A percentile compares a stretch with the other conserved stretches of the same genome.
phyloP scores from a whole-genome alignment of 2,329 filamentous ascomycete genomes.

The Aspergillus intermedius region DNA sequence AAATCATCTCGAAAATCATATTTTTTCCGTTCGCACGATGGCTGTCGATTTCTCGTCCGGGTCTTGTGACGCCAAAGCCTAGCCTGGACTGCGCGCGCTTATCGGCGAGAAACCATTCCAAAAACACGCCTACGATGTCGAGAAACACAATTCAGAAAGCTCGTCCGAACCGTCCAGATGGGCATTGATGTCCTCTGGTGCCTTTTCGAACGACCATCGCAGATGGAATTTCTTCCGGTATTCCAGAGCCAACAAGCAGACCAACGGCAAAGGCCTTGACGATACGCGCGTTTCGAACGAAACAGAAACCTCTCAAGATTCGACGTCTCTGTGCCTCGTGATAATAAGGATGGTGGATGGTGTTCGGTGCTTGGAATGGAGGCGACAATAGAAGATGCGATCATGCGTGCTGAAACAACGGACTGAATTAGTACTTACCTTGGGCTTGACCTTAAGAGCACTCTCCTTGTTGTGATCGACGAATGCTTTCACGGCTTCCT shows the following conservation, averaged over 20 bases:
- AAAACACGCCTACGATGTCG: neutral
- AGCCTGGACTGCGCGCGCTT: neutral
- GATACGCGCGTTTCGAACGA: neutral
- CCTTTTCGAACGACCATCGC: neutral
- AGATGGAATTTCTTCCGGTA: neutral
- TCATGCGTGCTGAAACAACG: neutral
- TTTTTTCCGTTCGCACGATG: too few species aligned
- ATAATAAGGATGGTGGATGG: neutral
- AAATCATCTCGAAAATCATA: too few species aligned
- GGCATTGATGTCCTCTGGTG: neutral
- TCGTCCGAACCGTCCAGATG: neutral
- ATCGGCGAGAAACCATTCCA: neutral
- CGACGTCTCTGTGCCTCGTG: neutral
- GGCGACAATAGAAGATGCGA: neutral
- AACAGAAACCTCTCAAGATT: neutral
- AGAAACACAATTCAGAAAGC: neutral
- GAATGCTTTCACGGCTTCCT: constrained; percentile 63
- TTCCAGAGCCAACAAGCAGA: neutral
- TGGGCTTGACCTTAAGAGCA: constrained; percentile 78
- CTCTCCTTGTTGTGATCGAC: constrained; percentile 61
- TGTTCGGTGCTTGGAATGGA: neutral
- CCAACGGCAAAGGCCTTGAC: neutral
- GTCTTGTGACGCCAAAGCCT: neutral
- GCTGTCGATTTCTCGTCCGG: neutral
- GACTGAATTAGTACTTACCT: constrained; percentile 49